phyloP scores from a whole-genome alignment of 176 grass and related monocot species.

The Oryza nivara region DNA sequence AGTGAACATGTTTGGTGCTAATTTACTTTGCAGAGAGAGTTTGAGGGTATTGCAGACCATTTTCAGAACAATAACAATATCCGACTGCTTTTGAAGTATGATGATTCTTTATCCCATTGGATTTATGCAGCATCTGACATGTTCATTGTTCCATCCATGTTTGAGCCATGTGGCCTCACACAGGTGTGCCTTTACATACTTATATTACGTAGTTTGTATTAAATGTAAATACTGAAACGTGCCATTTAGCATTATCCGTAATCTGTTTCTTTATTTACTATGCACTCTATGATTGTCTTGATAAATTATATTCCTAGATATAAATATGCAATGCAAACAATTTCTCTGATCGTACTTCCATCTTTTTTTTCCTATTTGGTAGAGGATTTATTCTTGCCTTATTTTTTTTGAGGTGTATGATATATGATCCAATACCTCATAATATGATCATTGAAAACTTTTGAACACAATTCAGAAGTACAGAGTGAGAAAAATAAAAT shows the following conservation, averaged over 20 bases:
- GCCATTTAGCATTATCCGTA: background rate
- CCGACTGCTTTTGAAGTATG: conserved; percentile 84
- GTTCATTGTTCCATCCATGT: conserved; percentile 97
- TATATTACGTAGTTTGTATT: background rate
- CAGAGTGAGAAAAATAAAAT: background rate
- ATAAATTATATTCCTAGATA: background rate
- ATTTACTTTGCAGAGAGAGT: conserved; percentile 73
- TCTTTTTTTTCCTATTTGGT: conserved; percentile 4
- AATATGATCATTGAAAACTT: background rate
- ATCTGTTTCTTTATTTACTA: conserved; percentile 10
- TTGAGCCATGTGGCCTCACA: conserved; percentile 98
- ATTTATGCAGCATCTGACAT: conserved; percentile 97
- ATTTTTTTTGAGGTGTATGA: background rate
- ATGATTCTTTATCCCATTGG: conserved; percentile 86
- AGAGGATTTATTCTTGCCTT: background rate
- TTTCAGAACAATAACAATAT: conserved; percentile 71
- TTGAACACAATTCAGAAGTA: background rate
- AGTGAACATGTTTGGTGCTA: conserved; percentile 15
- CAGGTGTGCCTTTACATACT: conserved; percentile 58
- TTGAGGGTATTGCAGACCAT: conserved; percentile 82
- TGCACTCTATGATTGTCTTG: conserved; percentile 2
- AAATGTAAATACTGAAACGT: background rate
- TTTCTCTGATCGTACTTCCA: background rate
- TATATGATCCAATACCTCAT: background rate
- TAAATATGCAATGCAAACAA: background rate